These are phyloP conservation scores for Hura crepitans DNA, from an alignment of 441 rosid genomes.

Conservation along the genomic window DNA sequence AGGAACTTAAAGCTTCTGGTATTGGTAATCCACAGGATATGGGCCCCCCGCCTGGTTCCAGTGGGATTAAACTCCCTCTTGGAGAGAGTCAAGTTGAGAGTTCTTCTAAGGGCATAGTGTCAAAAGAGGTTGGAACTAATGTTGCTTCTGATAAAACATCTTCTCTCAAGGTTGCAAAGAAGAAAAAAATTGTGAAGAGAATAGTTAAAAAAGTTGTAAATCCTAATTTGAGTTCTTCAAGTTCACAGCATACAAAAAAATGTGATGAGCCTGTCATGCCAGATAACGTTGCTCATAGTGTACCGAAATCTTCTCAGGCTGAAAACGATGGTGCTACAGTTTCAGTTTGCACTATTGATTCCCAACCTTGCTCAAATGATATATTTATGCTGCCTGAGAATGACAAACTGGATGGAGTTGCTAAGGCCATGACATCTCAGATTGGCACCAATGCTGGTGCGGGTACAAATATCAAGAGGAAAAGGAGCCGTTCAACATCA, in stretches of 20 bases:
- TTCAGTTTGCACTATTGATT: constrained; percentile 27
- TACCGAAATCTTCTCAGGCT: constrained; percentile 29
- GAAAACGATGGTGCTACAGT: constrained; percentile 27
- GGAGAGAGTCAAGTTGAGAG: constrained; percentile 28
- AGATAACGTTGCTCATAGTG: constrained; percentile 20
- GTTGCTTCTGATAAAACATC: constrained; percentile 35
- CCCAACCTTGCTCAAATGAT: constrained; percentile 28
- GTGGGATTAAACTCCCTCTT: constrained; percentile 25
- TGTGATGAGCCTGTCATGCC: constrained; percentile 21
- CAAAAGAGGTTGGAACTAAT: constrained; percentile 35
- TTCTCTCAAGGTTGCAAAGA: constrained; percentile 43
- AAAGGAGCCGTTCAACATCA: constrained; percentile 30
- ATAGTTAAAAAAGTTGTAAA: constrained; percentile 35
- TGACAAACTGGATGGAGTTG: constrained; percentile 24
- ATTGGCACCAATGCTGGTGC: constrained; percentile 21
- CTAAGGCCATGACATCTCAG: constrained; percentile 21
- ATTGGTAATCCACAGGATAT: constrained; percentile 22
- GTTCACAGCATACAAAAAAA: constrained; percentile 27
- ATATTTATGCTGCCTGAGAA: constrained; percentile 18
- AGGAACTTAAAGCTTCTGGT: constrained; percentile 28
- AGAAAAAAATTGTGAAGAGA: constrained; percentile 52
- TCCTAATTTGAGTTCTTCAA: constrained; percentile 25
- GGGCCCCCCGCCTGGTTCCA: constrained; percentile 29
- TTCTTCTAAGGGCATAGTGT: constrained; percentile 24
- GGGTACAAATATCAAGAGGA: constrained; percentile 28